Conservation (phyloP, 805 yeast species). For the Candida ipomoeae region DNA sequence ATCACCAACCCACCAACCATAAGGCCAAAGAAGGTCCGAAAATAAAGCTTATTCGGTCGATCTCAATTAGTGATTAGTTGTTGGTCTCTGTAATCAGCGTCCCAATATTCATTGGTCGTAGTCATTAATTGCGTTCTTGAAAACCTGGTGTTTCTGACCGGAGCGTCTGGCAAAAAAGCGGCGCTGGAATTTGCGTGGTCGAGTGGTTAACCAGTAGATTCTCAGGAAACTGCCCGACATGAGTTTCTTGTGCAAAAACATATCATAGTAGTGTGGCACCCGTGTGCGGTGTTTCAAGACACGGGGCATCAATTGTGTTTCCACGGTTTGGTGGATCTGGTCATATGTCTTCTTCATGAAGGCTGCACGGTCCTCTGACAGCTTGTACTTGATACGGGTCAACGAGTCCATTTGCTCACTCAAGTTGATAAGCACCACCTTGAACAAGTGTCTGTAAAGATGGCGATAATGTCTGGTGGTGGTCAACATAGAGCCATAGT, state of each 20-base stretch:
- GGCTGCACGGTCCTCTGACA: conserved; percentile 23
- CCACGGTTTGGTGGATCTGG: conserved; percentile 27
- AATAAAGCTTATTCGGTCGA: too few relatives aligned
- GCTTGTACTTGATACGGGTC: conserved; percentile 32
- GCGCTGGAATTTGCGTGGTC: conserved; percentile 1
- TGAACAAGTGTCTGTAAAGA: conserved; percentile 32
- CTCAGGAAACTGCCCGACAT: conserved; percentile 25
- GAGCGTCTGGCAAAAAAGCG: not conserved
- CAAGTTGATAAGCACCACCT: conserved; percentile 34
- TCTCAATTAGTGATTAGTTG: too few relatives aligned
- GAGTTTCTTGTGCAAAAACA: conserved; percentile 26
- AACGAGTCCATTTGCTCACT: conserved; percentile 37
- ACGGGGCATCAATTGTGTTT: conserved; percentile 24
- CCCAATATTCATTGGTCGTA: not conserved
- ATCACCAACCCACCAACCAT: too few relatives aligned
- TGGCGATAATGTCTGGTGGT: conserved; percentile 21
- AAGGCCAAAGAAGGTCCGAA: too few relatives aligned
- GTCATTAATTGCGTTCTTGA: not conserved
- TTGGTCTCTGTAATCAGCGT: too few relatives aligned
- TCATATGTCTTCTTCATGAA: conserved; percentile 26
- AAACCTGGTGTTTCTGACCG: not conserved
- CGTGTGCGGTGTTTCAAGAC: conserved; percentile 15
- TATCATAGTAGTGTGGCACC: conserved; percentile 18
- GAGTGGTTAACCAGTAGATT: conserved; percentile 27
- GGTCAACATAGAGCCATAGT: conserved; percentile 26